A percentile compares a stretch with the other conserved stretches of the same genome.
phyloP scores from a whole-genome alignment of 192 early-diverging fungal genomes.

The Coemansia sp. region DNA sequence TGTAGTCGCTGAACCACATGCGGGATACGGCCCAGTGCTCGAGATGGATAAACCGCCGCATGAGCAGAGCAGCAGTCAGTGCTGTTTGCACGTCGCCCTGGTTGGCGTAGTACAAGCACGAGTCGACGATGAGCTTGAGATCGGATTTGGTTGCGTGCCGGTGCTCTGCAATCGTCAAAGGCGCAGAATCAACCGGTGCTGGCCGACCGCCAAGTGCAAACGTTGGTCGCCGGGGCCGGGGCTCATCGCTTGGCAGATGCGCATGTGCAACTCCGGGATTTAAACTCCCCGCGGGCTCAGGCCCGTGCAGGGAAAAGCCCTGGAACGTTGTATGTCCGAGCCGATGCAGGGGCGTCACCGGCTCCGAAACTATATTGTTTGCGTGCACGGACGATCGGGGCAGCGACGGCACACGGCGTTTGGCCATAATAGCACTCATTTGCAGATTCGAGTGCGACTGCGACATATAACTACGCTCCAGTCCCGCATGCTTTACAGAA shows the following conservation, averaged over 20 bases:
- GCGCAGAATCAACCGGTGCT: background rate
- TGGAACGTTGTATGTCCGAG: conserved; percentile 1
- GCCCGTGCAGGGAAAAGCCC: background rate
- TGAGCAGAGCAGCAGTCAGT: conserved; percentile 45
- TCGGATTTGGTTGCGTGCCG: conserved; percentile 41
- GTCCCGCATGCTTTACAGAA: background rate
- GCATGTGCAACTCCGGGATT: too few species aligned
- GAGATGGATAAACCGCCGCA: conserved; percentile 48
- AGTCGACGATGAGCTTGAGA: conserved; percentile 30
- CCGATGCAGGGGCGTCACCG: conserved; percentile 23
- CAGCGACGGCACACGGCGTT: conserved; percentile 16
- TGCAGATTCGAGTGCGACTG: conserved; percentile 44
- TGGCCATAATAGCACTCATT: background rate
- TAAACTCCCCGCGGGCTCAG: too few species aligned
- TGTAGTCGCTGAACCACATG: conserved; percentile 45
- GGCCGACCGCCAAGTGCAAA: background rate
- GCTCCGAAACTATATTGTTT: conserved; percentile 28
- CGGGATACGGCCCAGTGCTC: conserved; percentile 23
- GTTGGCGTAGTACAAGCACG: conserved; percentile 51
- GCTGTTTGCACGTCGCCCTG: conserved; percentile 52
- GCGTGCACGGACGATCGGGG: conserved; percentile 15
- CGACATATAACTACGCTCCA: conserved; percentile 31
- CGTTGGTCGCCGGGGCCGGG: conserved; percentile 1
- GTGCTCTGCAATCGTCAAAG: conserved; percentile 10
- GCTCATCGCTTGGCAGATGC: background rate